Evolutionary conservation across 371 early-diverging fungal species (phyloP).

Genomic region (Umbelopsis sp.): DNA sequence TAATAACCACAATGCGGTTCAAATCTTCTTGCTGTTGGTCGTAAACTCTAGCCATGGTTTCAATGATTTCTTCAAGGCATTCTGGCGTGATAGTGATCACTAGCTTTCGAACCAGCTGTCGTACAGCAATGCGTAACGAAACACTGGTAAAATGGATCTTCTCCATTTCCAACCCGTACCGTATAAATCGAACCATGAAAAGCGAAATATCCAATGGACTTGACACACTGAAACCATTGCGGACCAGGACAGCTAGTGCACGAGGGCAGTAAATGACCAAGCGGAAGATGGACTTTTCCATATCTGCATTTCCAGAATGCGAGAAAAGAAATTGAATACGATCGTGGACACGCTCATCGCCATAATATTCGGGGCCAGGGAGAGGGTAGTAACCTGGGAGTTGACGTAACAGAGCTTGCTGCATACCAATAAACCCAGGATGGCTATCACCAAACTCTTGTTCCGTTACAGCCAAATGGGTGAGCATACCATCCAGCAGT

Average conservation of each 20-base stretch:
- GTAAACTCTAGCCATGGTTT: background rate
- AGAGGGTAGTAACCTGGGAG: constrained; percentile 2
- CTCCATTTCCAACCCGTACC: background rate
- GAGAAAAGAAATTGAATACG: background rate
- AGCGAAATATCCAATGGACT: background rate
- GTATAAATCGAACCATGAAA: constrained; percentile 5
- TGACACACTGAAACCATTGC: constrained; percentile 1
- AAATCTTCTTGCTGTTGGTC: background rate
- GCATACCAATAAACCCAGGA: constrained; percentile 17
- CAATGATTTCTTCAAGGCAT: constrained; percentile 4
- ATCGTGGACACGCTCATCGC: constrained; percentile 2
- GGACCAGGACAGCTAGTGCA: background rate
- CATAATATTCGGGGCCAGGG: background rate
- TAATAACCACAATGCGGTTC: background rate
- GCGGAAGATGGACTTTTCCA: background rate
- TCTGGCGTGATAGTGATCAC: background rate
- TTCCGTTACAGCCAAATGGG: constrained; percentile 4
- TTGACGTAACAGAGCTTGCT: constrained; percentile 12
- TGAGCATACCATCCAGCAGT: constrained; percentile 14
- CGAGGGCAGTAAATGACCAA: constrained; percentile 4
- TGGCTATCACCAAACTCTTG: constrained; percentile 16
- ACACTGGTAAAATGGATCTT: background rate
- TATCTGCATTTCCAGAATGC: constrained; percentile 12
- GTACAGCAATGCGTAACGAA: background rate
- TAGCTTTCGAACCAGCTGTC: constrained; percentile 2